Base-by-base conservation (phyloP, 2,329 filamentous ascomycete species). In the Xylariaceae sp. region DNA sequence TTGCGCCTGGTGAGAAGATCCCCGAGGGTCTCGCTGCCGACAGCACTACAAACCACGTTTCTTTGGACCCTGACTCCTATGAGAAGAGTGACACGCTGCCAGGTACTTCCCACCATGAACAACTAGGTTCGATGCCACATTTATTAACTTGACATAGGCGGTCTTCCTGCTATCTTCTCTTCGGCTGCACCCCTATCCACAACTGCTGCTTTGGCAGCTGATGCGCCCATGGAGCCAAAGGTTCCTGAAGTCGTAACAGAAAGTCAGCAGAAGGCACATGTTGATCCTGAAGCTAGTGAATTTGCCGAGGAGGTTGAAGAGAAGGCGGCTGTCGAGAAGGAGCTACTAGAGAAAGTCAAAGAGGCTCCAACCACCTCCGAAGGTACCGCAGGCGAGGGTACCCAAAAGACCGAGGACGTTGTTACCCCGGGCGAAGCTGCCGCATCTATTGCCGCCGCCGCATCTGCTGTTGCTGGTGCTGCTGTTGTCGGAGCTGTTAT, bases 21-120 rank as follows among this genome's bases (percentile, higher is more conserved):
- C 93, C 93, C 36, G 82, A 90, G 44, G 82, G 82, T 23, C 70
- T 92, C 66, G 87, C 86, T 44, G 75, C 82, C 48, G 89, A 90
- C 73, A 88, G 88, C 63, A 79, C 85, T 66, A 88, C 91, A 72
- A 78, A 79, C 58, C 88, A 92, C 47, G 83, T 96, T 69, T 85
- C 87, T 69, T 83, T 91, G 17, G 93, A 97, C 73, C 84, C 92
- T 73, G 90, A 87, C 65, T 94, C 91, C 1, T 98, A 97, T 75
- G 89, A 96, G 73, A 90, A 90, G 74, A 87, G 87, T 62, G 89
- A 89, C 69, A 83, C 87, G 55, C 74, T 87, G 37, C 80, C 82
- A 47, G 83, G 82, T 64, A 67, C 47, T 53, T 68, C 16, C 16
- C 6, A 41, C 14, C 6, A 21, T n/a, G 9, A 28, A 36, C 16